Evolutionary conservation across 1,284 basidiomycete genomes (phyloP), one percentile per base, ranked within the genome.

Genomic region (Melanopsichium pennsylvanicum): DNA sequence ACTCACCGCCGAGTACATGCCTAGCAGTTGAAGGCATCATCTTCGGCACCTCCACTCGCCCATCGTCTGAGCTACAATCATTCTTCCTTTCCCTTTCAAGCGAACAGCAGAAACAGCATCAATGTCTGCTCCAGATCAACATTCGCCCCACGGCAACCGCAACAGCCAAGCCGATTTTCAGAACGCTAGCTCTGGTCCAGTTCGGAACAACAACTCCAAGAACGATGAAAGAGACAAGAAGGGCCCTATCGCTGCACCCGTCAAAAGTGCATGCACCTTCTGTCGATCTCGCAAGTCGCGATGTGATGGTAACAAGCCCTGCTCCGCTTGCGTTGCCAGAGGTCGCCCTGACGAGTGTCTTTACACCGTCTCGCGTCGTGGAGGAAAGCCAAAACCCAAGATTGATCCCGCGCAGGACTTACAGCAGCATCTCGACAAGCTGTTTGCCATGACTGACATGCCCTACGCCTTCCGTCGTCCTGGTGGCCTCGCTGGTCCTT

Each of bases 311-410:
- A 74, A 71, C 49, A 72, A 74, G 35, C 75, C 75, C 0, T 77
- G 75, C 41, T 66, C 66, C 19, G 66, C 74, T 18, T 77, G 75
- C 35, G 57, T 73, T 5, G 68, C 51, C 25, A 49, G 75, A 23
- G 70, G 64, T 0, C 67, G 64, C 29, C 50, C 52, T 2, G 71
- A 75, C 36, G 75, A 77, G 27, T 77, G 75, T 45, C 55, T 72
- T 33, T 77, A 70, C 67, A 77, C 75, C 2, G 54, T 76, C 27
- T 75, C 73, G 8, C 52, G 75, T 34, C 69, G 75, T 23, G 75
- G 75, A 19, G 75, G 74, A 29, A 75, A 76, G 54, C 75, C 74
- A n/a, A 77, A 77, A 34, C 64, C 68, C 10, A 77, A 77, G 47
- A 3, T 60, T 11, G 66, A 69, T 21, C 59, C 60, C 9, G 50